These are phyloP conservation scores for Beauveria sp. DNA, from an alignment of 2,329 filamentous ascomycete genomes.

Conservation along the genomic window DNA sequence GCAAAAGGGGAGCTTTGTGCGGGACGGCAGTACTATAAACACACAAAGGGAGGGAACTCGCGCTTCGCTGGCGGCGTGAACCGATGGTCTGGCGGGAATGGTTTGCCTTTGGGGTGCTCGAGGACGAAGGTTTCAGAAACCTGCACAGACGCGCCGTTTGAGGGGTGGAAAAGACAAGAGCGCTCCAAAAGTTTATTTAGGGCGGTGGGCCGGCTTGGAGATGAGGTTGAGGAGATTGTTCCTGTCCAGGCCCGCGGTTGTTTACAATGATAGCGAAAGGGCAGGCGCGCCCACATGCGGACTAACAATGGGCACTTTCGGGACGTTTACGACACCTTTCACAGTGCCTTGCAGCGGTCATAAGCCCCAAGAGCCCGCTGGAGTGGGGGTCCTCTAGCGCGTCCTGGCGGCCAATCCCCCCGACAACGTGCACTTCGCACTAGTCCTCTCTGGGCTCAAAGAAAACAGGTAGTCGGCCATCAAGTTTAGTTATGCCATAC, in stretches of 20 bases:
- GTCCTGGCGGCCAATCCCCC: background rate
- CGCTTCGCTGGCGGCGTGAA: background rate
- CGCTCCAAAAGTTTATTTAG: background rate
- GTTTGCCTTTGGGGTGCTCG: background rate
- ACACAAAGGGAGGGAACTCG: background rate
- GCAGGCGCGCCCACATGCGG: background rate
- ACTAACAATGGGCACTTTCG: slow-evolving; percentile 7
- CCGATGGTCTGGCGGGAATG: background rate
- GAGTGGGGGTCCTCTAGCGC: background rate
- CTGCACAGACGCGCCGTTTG: slow-evolving; percentile 5
- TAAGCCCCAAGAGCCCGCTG: background rate
- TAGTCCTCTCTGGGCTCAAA: background rate
- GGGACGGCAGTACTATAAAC: slow-evolving; percentile 1
- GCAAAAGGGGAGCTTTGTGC: background rate
- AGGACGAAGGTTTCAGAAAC: slow-evolving; percentile 6
- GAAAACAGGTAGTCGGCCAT: slow-evolving; percentile 1
- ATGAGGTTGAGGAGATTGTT: slow-evolving; percentile 9
- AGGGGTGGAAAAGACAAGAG: slow-evolving; percentile 3
- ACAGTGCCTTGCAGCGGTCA: background rate
- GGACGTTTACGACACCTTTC: background rate
- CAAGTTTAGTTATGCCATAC: background rate
- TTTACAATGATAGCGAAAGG: slow-evolving; percentile 5
- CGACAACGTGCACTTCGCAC: background rate
- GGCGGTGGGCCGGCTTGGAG: slow-evolving; percentile 7
- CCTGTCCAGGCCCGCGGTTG: background rate